Percentiles rank a stretch among this genome's conserved stretches.
Evolutionary conservation across 2,329 filamentous ascomycete species (phyloP).

Genomic region (Raffaelea deltoideospora): DNA sequence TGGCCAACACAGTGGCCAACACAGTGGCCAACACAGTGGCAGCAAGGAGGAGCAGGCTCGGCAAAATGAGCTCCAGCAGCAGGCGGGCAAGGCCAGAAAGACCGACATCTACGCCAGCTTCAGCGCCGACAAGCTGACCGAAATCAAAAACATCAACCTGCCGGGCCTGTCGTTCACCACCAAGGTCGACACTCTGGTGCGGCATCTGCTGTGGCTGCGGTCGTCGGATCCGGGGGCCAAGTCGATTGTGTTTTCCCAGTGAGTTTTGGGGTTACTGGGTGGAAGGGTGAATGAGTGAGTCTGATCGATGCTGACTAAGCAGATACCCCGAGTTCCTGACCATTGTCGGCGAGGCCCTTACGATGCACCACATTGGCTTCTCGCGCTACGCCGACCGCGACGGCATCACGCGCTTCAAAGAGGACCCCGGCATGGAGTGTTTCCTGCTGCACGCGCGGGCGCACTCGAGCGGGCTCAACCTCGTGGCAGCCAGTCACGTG

Average conservation of each 20-base stretch:
- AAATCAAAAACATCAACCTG: constrained; percentile 73
- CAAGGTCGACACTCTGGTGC: constrained; percentile 71
- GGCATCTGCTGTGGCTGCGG: constrained; percentile 76
- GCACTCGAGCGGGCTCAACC: constrained; percentile 75
- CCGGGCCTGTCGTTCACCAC: constrained; percentile 63
- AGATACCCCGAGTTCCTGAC: constrained; percentile 62
- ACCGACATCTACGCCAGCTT: constrained; percentile 63
- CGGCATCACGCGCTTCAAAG: constrained; percentile 63
- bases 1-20: constrained; percentile 3
- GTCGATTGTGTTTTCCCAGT: constrained; percentile 85
- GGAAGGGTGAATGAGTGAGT: no score
- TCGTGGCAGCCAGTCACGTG: constrained; percentile 86
- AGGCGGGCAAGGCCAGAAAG: constrained; percentile 13
- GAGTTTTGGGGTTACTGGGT: no score
- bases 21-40: constrained; percentile 2
- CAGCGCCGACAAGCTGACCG: constrained; percentile 50
- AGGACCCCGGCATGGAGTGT: constrained; percentile 58
- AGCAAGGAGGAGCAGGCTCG: constrained; percentile 6
- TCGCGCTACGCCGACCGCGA: constrained; percentile 52
- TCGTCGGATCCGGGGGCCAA: constrained; percentile 76
- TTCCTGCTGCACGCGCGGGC: constrained; percentile 83
- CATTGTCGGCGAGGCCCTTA: constrained; percentile 57
- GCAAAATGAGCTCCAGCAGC: neutral
- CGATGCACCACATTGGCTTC: constrained; percentile 55
- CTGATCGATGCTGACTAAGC: no score